Evolutionary conservation across 1,284 basidiomycete species (phyloP).

Genomic region (Papiliotrema laurentii): DNA sequence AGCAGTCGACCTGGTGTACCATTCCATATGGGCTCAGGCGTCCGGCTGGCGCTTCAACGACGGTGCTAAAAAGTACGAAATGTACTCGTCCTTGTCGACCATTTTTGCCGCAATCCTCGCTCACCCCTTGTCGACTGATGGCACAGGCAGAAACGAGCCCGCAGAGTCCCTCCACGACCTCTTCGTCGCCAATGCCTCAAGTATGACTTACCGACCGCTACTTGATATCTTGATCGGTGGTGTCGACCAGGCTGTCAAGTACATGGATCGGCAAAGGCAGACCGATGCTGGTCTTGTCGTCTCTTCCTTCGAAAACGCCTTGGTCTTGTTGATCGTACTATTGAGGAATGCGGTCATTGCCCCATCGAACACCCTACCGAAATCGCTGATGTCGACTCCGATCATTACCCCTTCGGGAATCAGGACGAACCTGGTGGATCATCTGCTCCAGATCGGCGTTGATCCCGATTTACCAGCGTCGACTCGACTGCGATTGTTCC

Average conservation of each 20-base stretch:
- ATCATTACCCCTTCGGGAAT: constrained; percentile 15
- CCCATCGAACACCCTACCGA: constrained; percentile 22
- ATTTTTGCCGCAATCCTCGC: constrained; percentile 29
- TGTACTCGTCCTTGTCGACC: constrained; percentile 21
- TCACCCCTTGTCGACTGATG: constrained; percentile 25
- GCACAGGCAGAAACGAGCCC: constrained; percentile 14
- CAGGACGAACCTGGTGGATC: constrained; percentile 33
- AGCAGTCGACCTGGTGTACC: constrained; percentile 31
- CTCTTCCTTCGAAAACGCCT: constrained; percentile 23
- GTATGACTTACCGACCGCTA: constrained; percentile 37
- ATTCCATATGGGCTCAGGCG: constrained; percentile 35
- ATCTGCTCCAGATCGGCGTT: constrained; percentile 28
- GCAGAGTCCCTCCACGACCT: constrained; percentile 29
- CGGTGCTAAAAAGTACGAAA: constrained; percentile 28
- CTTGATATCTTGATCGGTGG: constrained; percentile 36
- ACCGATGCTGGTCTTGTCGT: constrained; percentile 27
- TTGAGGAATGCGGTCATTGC: constrained; percentile 3
- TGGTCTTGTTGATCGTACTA: constrained; percentile 19
- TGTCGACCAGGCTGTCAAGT: constrained; percentile 14
- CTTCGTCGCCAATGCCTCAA: constrained; percentile 33
- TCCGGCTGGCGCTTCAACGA: constrained; percentile 38
- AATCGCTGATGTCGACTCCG: constrained; percentile 20
- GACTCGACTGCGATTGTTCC: constrained; percentile 20
- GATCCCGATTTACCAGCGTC: constrained; percentile 17
- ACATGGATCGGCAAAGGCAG: constrained; percentile 21